Conservation (phyloP, 176 grass and related monocot species). For the Melocanna baccifera region DNA sequence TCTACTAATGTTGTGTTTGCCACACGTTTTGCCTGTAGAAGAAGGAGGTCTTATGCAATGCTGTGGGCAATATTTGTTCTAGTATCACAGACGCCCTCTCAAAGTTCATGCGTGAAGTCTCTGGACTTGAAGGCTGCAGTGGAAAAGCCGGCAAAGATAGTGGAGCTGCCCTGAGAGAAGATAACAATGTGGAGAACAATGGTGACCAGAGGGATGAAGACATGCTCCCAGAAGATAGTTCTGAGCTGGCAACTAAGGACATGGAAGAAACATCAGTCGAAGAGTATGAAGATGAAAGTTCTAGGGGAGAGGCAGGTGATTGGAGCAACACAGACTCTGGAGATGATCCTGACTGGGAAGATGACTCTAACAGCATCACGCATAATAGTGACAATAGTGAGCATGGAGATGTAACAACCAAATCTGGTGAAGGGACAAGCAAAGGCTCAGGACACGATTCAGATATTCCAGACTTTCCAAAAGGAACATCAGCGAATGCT, state of each 20-base stretch:
- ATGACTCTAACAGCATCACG: background rate
- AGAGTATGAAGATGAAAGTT: slow-evolving; percentile 6
- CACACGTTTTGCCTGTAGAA: background rate
- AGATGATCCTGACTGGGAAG: slow-evolving; percentile 25
- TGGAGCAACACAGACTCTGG: background rate
- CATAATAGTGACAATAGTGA: background rate
- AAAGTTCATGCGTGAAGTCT: slow-evolving; percentile 31
- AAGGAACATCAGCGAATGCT: background rate
- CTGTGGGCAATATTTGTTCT: slow-evolving; percentile 22
- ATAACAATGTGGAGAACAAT: background rate
- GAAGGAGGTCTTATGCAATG: slow-evolving; percentile 21
- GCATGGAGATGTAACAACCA: background rate
- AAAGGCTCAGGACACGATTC: background rate
- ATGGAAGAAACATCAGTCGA: slow-evolving; percentile 8
- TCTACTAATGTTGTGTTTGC: background rate
- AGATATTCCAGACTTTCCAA: background rate
- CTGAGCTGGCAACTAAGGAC: slow-evolving; percentile 16
- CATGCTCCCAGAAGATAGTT: background rate
- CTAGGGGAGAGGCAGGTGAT: background rate
- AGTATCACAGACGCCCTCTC: slow-evolving; percentile 26
- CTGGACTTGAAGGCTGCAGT: slow-evolving; percentile 15
- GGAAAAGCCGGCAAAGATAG: background rate
- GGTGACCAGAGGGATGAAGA: background rate
- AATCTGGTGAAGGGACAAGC: background rate
- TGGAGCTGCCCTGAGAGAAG: background rate